Base-by-base conservation (phyloP, 768 basidiomycete species). In the Hericium alpestre region DNA sequence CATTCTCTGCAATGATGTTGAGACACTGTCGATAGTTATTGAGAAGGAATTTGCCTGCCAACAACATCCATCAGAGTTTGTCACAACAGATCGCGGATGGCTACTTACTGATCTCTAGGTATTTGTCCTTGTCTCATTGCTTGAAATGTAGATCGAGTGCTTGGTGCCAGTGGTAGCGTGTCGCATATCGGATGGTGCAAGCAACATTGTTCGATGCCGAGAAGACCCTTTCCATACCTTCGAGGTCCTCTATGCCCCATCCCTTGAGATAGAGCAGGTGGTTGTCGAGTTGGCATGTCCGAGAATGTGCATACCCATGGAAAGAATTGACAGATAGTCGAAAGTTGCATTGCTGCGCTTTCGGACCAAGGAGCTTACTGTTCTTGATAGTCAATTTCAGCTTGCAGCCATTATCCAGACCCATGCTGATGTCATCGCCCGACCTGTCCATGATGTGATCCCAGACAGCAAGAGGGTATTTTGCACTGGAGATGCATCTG, bases 11-110 rank as follows among this genome's bases (percentile, higher is more conserved):
- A 20, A 54, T 41, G 23, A 40, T 54, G 38, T 20, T 15, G 16
- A 54, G 53, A 10, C 18, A 13, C 22, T 55, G 54, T 23, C 37
- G 23, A 41, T 55, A 55, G 41, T 55, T 55, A 12, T 55, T 46
- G 10, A 22, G 18, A n/a, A 55, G 13, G 43, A 55, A 55, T n/a
- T 27, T 46, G 23, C n/a, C n/a, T n/a, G n/a, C n/a, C n/a, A n/a
- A n/a, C n/a, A n/a, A n/a, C n/a, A n/a, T n/a, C n/a, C n/a, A n/a
- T n/a, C n/a, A n/a, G n/a, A n/a, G n/a, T n/a, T n/a, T n/a, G n/a
- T n/a, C n/a, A n/a, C n/a, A n/a, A n/a, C n/a, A n/a, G n/a, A n/a
- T n/a, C n/a, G n/a, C n/a, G n/a, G n/a, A 39, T 41, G 43, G 54
- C 10, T 10, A 38, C 54, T 1, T 32, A 55, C 54, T 38, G 11